phyloP scores from a whole-genome alignment of 768 basidiomycete species.

The Tubosaeta sp. region DNA sequence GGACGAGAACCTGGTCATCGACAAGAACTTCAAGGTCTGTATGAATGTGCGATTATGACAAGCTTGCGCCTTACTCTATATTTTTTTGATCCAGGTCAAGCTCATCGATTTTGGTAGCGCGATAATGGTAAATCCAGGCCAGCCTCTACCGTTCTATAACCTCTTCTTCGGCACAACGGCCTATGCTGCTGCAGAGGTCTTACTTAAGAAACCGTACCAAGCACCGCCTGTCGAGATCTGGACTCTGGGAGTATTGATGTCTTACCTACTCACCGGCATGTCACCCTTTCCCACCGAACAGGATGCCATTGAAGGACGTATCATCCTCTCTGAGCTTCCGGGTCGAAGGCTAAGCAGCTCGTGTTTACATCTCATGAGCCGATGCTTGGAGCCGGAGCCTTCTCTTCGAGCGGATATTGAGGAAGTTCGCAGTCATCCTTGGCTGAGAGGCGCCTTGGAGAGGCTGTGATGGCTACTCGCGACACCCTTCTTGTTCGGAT shows the following conservation, averaged over 20 bases:
- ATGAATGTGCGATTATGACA: not conserved
- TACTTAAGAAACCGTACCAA: constrained; percentile 82
- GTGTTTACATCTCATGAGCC: constrained; percentile 60
- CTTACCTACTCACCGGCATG: constrained; percentile 87
- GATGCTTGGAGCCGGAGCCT: constrained; percentile 84
- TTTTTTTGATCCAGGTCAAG: constrained; percentile 58
- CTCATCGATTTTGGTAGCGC: constrained; percentile 96
- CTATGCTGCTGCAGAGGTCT: constrained; percentile 93
- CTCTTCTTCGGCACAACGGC: constrained; percentile 93
- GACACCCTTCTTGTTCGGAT: not conserved
- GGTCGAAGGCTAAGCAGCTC: constrained; percentile 38
- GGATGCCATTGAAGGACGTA: constrained; percentile 66
- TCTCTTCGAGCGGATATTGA: constrained; percentile 72
- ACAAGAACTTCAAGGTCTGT: constrained; percentile 61
- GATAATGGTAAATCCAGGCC: constrained; percentile 60
- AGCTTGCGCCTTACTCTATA: constrained; percentile 10
- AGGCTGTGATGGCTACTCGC: constrained; percentile 9
- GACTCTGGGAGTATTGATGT: constrained; percentile 93
- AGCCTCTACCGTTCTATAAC: constrained; percentile 63
- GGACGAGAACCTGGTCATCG: constrained; percentile 90
- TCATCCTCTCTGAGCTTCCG: constrained; percentile 45
- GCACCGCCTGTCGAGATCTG: constrained; percentile 95
- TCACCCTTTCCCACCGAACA: constrained; percentile 89
- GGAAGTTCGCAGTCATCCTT: constrained; percentile 80
- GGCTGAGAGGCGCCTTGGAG: constrained; percentile 47